Evolutionary conservation across 2,329 filamentous ascomycete genomes (phyloP), one percentile per base, ranked within the genome.

Genomic region (Magnaporthiopsis poae): DNA sequence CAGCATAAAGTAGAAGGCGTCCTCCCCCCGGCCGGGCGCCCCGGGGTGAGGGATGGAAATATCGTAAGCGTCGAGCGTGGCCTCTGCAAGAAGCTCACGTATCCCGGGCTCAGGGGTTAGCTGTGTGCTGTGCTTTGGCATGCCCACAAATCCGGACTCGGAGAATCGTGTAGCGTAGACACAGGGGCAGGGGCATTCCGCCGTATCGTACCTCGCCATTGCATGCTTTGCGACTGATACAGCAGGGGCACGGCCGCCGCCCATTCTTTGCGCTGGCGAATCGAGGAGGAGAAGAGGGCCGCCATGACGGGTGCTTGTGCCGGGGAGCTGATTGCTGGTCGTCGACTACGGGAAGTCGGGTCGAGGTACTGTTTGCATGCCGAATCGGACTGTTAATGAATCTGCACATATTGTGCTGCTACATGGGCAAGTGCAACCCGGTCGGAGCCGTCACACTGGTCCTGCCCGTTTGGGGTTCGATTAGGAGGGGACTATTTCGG

Each of bases 41-140:
- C 36, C 11, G 68, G 64, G 52, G 27, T 81, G 66, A 4, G 74
- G 74, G 56, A 85, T 74, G 18, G 78, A 78, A 36, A 84, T 70
- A 68, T 85, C 83, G 68, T 84, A 79, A 2, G 75, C 77, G 21
- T 74, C 70, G 2, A 84, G 72, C 21, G 71, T 73, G 3, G 71
- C 70, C 71, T 83, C 82, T 84, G 2, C 18, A 59, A 60, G 46
- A 27, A 78, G 70, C 3, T 3, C 33, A 62, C 9, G 3, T n/a
- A 21, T 25, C 21, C 21, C 61, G n/a, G 61, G 27, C 33, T 11
- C 46, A 56, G 18, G 39, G 46, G 46, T 56, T 56, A 56, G 46
- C 7, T n/a, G n/a, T 25, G 18, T 21, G 18, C 31, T 36, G 35
- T 36, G 35, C 8, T n/a, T 21, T 46, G 15, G 39, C 15, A 46